Evolutionary conservation across 371 early-diverging fungal genomes (phyloP), one percentile per base, ranked within the genome.

Genomic region (Entomophthora muscae): DNA sequence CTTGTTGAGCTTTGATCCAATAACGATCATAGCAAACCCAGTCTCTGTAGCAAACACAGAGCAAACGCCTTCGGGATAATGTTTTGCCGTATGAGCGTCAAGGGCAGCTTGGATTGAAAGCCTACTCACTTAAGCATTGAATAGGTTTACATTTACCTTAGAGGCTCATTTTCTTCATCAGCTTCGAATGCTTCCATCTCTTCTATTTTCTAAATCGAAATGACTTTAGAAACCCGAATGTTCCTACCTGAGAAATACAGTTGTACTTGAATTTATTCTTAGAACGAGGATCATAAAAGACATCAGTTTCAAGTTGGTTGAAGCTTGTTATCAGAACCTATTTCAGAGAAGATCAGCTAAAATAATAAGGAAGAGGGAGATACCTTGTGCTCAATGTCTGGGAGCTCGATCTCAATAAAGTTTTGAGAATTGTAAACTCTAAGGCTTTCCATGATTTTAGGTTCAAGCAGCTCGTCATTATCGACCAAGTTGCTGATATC

Each of bases 1-100:
- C 12, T 93, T 89, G 66, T 88, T 93, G 69, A 88, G 94, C 73
- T 89, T 90, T 78, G 86, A 89, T 68, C 81, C 86, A 31, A 92
- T 90, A 62, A 94, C 82, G 33, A 79, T 79, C 61, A 90, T 71
- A 1, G 76, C 78, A 52, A 90, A 64, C 13, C 75, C 68, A 0
- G 70, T 70, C 2, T 77, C 78, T 21, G 69, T 65, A 22, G 69
- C 72, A 70, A 79, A 89, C 33, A 91, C 89, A 1, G 85, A 71
- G 3, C 73, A 72, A 0, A 76, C 78, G 17, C 93, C 93, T 5
- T 84, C 75, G 1, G 88, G 83, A 68, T 84, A 95, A 69, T 91
- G 91, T 32, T 89, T 84, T 3, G 67, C 57, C 0, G 85, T 74
- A 66, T 95, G 94, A 0, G 64, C 65, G 10, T 72, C 63, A 22